Evolutionary conservation across 345 rosid genomes (phyloP).

Genomic region (Aquilaria malaccensis): DNA sequence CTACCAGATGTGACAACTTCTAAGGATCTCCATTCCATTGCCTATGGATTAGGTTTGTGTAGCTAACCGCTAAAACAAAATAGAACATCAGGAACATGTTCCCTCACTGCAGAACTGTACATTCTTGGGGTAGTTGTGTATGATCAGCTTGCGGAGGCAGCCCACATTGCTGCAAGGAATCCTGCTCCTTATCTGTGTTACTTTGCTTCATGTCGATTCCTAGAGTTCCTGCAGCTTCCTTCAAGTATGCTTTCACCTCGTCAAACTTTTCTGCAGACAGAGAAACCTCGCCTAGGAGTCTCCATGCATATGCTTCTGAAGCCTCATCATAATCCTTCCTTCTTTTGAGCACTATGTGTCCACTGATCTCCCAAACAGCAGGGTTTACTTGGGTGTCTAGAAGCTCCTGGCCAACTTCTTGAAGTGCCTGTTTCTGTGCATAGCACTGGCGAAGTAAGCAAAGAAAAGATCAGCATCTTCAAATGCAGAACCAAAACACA

Average conservation of each 20-base stretch:
- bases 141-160: conserved; percentile 8
- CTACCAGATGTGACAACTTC: too few species aligned
- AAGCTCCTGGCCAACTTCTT: conserved; percentile 35
- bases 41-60: too few species aligned
- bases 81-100: neutral
- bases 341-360: conserved; percentile 48
- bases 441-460: conserved; percentile 24
- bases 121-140: conserved; percentile 8
- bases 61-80: too few species aligned
- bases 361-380: conserved; percentile 48
- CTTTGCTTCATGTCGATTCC: neutral
- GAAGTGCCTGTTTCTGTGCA: conserved; percentile 50
- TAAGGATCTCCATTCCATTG: too few species aligned
- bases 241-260: conserved; percentile 31
- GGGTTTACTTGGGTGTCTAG: conserved; percentile 47
- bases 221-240: conserved; percentile 26
- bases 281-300: conserved; percentile 48
- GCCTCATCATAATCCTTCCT: conserved; percentile 33
- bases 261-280: conserved; percentile 37
- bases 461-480: neutral
- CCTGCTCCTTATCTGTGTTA: neutral
- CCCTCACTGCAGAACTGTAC: conserved; percentile 13
- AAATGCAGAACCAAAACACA: neutral
- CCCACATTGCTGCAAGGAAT: neutral
- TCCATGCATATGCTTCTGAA: conserved; percentile 36